Evolutionary conservation across 2,329 filamentous ascomycete species (phyloP), one percentile per base, ranked within the genome.

Genomic region (Claviceps sp.): DNA sequence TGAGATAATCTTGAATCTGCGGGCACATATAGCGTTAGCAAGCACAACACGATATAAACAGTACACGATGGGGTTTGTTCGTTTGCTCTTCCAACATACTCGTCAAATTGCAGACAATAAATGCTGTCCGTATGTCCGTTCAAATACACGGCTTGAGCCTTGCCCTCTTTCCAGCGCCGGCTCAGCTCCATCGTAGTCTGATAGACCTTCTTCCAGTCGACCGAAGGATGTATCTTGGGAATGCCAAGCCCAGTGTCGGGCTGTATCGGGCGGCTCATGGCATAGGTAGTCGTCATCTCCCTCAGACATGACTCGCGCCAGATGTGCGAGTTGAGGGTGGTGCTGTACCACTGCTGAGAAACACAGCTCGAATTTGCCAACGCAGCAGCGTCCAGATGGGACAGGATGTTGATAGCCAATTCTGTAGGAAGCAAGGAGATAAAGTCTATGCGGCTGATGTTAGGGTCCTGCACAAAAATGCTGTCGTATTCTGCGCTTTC

Each of bases 41-140:
- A 51, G 10, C 40, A 37, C 19, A 3, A 11, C 7, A 26, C 1
- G 13, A 14, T 19, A n/a, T 13, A 14, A 43, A 24, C 45, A 34
- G 30, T 11, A 34, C 30, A 3, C 0, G 30, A 4, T 34, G 30
- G 8, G 3, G 10, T 34, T 34, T 11, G 10, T 34, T 34, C 10
- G 30, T 34, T 34, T 34, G 30, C 30, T 34, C 30, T 34, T 34
- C 30, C 4, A 37, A 73, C 84, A 60, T 77, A 89, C 84, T 97
- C 91, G 66, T 98, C 93, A 65, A 97, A 98, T 64, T 98, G 93
- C 52, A 95, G 80, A 68, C 93, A 98, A 70, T 98, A 98, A 53
- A 98, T 94, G 58, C 89, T 96, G 66, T 98, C 93, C 26, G 84
- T 83, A 65, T 98, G 93, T 2, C 93, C 93, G 61, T 93, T 89